Evolutionary conservation across 352 stramenopile genomes (phyloP).

Genomic region (Phytophthora megakarya): DNA sequence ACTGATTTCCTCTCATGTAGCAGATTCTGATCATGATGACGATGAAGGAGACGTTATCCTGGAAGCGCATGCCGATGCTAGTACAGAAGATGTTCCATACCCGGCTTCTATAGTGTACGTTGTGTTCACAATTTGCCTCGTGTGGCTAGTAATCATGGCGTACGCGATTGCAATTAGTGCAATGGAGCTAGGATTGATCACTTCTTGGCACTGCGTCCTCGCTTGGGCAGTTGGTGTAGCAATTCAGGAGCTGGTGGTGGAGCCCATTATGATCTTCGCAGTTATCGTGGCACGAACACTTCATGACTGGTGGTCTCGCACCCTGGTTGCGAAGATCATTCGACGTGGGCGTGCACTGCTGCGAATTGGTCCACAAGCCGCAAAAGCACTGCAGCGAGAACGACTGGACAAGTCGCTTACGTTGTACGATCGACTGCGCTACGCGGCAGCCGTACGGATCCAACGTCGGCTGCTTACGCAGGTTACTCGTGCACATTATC

Average conservation of each 20-base stretch:
- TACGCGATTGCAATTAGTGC: constrained; percentile 51
- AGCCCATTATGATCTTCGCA: constrained; percentile 57
- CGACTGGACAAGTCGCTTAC: constrained; percentile 48
- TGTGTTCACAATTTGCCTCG: constrained; percentile 44
- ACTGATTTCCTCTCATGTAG: not conserved
- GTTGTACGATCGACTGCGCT: constrained; percentile 75
- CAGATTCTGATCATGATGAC: not conserved
- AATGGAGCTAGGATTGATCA: constrained; percentile 49
- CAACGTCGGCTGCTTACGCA: constrained; percentile 65
- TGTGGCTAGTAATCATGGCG: constrained; percentile 50
- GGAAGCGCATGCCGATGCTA: not conserved
- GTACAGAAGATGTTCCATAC: constrained; percentile 53
- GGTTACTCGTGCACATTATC: constrained; percentile 56
- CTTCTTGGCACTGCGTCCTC: constrained; percentile 57
- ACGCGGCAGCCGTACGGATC: constrained; percentile 66
- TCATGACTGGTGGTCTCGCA: constrained; percentile 58
- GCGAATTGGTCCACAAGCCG: constrained; percentile 43
- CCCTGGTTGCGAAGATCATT: constrained; percentile 45
- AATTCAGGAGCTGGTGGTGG: constrained; percentile 56
- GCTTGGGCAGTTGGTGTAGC: constrained; percentile 50
- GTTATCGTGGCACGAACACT: constrained; percentile 58
- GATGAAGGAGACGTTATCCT: not conserved
- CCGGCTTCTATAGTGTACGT: constrained; percentile 69
- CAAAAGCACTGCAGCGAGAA: constrained; percentile 15
- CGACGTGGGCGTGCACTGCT: constrained; percentile 52